Evolutionary conservation across 345 rosid species (phyloP).

Genomic region (Linum lewisii): DNA sequence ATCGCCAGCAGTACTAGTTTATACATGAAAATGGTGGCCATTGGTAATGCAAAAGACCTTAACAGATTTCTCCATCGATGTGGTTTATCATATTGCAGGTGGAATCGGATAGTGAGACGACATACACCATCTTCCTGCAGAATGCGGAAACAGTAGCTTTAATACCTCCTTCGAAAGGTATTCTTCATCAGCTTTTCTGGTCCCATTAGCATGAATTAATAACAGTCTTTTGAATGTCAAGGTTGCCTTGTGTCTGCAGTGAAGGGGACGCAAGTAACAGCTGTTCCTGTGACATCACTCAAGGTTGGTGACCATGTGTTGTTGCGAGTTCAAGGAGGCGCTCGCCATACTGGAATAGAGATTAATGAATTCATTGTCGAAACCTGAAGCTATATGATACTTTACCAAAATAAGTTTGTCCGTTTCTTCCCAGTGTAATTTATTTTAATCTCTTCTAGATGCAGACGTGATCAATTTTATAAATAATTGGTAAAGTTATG

Average conservation of each 20-base stretch:
- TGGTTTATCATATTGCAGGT: conserved; percentile 28
- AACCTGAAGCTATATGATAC: conserved; percentile 26
- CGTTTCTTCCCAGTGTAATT: too few species aligned
- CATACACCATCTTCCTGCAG: conserved; percentile 57
- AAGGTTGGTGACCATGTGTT: conserved; percentile 56
- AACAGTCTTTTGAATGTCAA: not conserved
- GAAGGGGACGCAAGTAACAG: conserved; percentile 23
- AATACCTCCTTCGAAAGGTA: conserved; percentile 49
- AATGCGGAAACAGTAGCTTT: conserved; percentile 82
- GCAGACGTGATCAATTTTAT: too few species aligned
- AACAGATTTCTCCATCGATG: not conserved
- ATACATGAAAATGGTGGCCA: not conserved
- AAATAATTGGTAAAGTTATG: too few species aligned
- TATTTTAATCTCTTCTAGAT: too few species aligned
- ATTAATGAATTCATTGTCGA: conserved; percentile 77
- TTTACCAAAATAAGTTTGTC: not conserved
- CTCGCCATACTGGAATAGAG: conserved; percentile 82
- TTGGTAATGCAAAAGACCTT: not conserved
- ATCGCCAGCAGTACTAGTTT: not conserved
- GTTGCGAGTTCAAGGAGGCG: conserved; percentile 62
- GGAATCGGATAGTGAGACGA: conserved; percentile 23
- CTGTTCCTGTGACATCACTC: conserved; percentile 58
- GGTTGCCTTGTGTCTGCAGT: conserved; percentile 25
- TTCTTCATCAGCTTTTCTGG: not conserved
- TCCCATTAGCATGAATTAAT: not conserved